These are phyloP conservation scores for Solanum medicagineum DNA, from an alignment of 257 asterid genomes.

Conservation along the genomic window DNA sequence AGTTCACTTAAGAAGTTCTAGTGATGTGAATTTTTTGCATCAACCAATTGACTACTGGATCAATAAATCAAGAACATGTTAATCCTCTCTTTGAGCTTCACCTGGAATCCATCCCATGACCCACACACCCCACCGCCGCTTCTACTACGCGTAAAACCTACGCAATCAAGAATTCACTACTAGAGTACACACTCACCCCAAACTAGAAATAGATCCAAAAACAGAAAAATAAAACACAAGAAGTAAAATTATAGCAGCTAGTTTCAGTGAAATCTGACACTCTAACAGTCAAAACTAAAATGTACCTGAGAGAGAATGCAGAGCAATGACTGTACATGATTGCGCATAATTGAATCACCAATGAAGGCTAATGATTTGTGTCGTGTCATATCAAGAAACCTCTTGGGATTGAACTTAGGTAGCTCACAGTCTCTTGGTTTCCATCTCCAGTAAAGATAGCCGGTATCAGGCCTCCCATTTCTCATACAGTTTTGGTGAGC, in stretches of 20 bases:
- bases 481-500: constrained; percentile 14
- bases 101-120: background rate
- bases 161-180: background rate
- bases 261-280: background rate
- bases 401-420: constrained; percentile 11
- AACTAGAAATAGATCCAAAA: background rate
- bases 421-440: constrained; percentile 21
- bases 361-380: constrained; percentile 65
- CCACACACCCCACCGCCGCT: background rate
- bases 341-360: constrained; percentile 63
- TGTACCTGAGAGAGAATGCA: constrained; percentile 43
- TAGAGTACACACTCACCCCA: background rate
- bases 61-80: background rate
- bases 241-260: background rate
- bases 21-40: background rate
- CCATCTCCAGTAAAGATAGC: constrained; percentile 29
- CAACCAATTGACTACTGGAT: background rate
- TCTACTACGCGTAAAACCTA: background rate
- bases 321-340: constrained; percentile 63
- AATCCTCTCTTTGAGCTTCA: background rate
- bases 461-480: constrained; percentile 18
- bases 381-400: constrained; percentile 4
- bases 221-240: background rate
- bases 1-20: background rate
- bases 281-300: background rate